Base-by-base conservation (phyloP, 1,139 yeast genomes). In the Geotrichum candidum region DNA sequence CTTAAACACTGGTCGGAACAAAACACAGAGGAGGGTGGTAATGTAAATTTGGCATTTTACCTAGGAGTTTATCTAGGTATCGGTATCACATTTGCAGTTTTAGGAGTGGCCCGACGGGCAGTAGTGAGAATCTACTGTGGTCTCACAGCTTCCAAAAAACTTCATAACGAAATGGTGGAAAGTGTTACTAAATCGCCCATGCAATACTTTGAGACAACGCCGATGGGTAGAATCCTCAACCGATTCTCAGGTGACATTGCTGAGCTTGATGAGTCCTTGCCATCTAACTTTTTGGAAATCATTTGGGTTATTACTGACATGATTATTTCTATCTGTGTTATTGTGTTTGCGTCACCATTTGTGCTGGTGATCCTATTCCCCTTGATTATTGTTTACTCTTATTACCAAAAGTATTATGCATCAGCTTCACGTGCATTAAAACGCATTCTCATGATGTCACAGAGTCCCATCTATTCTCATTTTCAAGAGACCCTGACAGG, bases 1-100 rank as follows among this genome's bases (percentile, higher is more conserved):
- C 82, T 92, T 69, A 92, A 92, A 72, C 89, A 88, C 70, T 92
- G 97, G 98, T 90, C 96, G 18, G 61, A 58, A 4, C 83, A 87
- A 35, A 91, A 92, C 71, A 82, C 90, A 3, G 76, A 73, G 58
- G 73, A 76, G 56, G 91, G 91, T 38, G 79, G 77, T 64, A 90
- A 92, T 72, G 92, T 96, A 1, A 71, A 83, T 60, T 84, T 88
- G 27, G 77, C 76, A 54, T 83, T 78, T 67, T 90, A 90, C 71
- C 79, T 92, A 70, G 86, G 87, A 38, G 79, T 87, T 57, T 90
- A 90, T 73, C 81, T 89, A 64, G 77, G 81, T 15, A 76, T 90
- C 60, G 96, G 97, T 65, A 70, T 90, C 57, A 78, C 83, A 3
- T 82, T 92, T 4, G 79, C 87, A 3, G 70, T 82, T 15, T 77